A percentile compares a stretch with the other conserved stretches of the same genome.
phyloP scores from a whole-genome alignment of 371 early-diverging fungal genomes.

The Fennellomyces sp. region DNA sequence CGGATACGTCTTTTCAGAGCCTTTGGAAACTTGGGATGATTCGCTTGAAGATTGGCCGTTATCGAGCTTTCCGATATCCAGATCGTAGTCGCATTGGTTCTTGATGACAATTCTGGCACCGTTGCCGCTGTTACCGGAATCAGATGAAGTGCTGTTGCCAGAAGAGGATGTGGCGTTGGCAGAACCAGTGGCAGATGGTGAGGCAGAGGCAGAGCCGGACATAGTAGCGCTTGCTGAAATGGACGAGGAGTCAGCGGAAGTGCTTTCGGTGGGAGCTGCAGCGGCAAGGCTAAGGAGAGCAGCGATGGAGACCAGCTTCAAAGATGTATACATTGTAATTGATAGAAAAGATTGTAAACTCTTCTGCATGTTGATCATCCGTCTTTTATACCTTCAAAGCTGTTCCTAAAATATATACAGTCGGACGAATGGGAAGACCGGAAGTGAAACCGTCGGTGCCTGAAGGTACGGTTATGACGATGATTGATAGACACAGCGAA shows the following conservation, averaged over 20 bases:
- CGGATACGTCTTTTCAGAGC: slow-evolving; percentile 10
- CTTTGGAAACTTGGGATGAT: slow-evolving; percentile 1
- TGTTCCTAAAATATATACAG: too few species aligned
- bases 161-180: neutral
- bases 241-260: neutral
- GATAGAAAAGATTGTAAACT: neutral
- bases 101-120: slow-evolving; percentile 14
- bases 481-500: too few species aligned
- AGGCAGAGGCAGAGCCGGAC: neutral
- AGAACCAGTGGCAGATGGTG: neutral
- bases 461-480: too few species aligned
- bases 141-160: slow-evolving; percentile 6
- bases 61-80: slow-evolving; percentile 16
- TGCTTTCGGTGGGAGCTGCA: slow-evolving; percentile 9
- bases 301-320: slow-evolving; percentile 8
- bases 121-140: slow-evolving; percentile 14
- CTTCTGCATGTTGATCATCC: neutral
- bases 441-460: too few species aligned
- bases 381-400: neutral
- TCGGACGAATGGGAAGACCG: too few species aligned
- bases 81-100: slow-evolving; percentile 17
- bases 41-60: slow-evolving; percentile 13
- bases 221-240: too few species aligned
- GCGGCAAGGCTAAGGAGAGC: slow-evolving; percentile 10
- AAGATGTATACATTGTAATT: slow-evolving; percentile 4